Percentiles rank a stretch among this genome's conserved stretches.
These are phyloP conservation scores for Magnusiomyces ingens DNA, from an alignment of 1,139 yeast genomes.

Conservation along the genomic window DNA sequence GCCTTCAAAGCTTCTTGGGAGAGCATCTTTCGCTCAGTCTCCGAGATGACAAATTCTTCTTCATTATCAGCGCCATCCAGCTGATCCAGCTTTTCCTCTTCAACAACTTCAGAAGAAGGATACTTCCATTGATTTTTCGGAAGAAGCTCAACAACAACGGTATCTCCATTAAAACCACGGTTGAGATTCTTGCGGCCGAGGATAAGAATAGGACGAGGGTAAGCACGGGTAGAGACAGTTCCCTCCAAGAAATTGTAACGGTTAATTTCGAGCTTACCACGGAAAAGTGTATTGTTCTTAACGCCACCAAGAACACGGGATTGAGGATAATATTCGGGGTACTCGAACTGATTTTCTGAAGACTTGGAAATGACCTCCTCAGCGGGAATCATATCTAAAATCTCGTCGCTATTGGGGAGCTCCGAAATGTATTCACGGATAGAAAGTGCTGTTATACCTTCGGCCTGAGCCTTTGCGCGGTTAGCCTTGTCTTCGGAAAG, in stretches of 20 bases:
- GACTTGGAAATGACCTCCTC: conserved; percentile 34
- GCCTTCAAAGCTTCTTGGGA: conserved; percentile 68
- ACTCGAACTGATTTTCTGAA: conserved; percentile 44
- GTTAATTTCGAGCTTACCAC: conserved; percentile 74
- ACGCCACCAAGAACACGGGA: conserved; percentile 88
- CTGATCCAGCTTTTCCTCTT: conserved; percentile 59
- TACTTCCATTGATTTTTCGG: conserved; percentile 86
- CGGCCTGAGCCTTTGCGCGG: conserved; percentile 48
- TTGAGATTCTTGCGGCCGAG: conserved; percentile 80
- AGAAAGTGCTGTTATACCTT: conserved; percentile 50
- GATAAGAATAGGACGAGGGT: conserved; percentile 75
- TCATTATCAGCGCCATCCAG: conserved; percentile 43
- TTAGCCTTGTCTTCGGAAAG: conserved; percentile 76
- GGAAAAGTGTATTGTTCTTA: conserved; percentile 78
- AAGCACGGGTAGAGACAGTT: conserved; percentile 62
- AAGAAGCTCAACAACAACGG: conserved; percentile 81
- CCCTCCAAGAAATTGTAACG: conserved; percentile 89
- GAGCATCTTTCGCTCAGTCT: conserved; percentile 64
- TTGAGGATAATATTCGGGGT: conserved; percentile 71
- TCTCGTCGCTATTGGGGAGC: conserved; percentile 66
- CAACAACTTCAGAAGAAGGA: conserved; percentile 73
- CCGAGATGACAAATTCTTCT: conserved; percentile 49
- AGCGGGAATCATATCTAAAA: conserved; percentile 74
- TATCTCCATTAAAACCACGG: conserved; percentile 87
- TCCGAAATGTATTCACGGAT: conserved; percentile 62